Base-by-base conservation (phyloP, 805 yeast genomes). In the Lachancea sp. region DNA sequence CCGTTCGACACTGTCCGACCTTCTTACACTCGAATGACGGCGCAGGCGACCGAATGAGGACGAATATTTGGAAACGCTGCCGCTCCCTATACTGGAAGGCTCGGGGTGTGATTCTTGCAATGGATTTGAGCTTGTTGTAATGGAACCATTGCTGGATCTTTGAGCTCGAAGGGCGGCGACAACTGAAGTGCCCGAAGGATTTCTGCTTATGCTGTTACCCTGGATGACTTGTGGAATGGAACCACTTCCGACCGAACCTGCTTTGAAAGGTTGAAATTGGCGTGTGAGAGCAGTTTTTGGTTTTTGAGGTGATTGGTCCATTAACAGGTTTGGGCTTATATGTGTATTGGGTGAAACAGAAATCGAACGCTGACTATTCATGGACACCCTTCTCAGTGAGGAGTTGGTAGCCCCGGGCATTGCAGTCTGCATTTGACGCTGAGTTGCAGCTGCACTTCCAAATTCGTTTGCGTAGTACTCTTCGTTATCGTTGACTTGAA, bases 1-100 rank as follows among this genome's bases (percentile, higher is more conserved):
- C 27, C 54, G 56, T 9, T 60, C 67, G 5, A 53, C 42, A 29
- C 59, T 55, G 10, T 52, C 65, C 3, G 70, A 60, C 45, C 69
- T 57, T 48, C 66, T 63, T 12, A 67, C 45, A 48, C 72, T 65
- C 10, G 77, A 67, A 41, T 67, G 65, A 18, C 85, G 69, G n/a
- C 82, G 72, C 40, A 85, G 67, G n/a, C 81, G 79, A 0, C 86
- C 85, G 61, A 82, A 82, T 0, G 90, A 81, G 0, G 91, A 79
- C 2, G 86, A 75, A 52, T 81, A 83, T 50, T 80, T 72, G 1
- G 85, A 82, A 0, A 81, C 69, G 20, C 71, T 58, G 4, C 66
- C 73, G 58, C 71, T 70, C 8, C 58, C 60, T 46, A 60, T 47
- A 55, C 68, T 61, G 40, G 68, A 64, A 31, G 67, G 63, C 32